Conservation (phyloP, 2,329 filamentous ascomycete genomes). For the Xylariaceae sp. region DNA sequence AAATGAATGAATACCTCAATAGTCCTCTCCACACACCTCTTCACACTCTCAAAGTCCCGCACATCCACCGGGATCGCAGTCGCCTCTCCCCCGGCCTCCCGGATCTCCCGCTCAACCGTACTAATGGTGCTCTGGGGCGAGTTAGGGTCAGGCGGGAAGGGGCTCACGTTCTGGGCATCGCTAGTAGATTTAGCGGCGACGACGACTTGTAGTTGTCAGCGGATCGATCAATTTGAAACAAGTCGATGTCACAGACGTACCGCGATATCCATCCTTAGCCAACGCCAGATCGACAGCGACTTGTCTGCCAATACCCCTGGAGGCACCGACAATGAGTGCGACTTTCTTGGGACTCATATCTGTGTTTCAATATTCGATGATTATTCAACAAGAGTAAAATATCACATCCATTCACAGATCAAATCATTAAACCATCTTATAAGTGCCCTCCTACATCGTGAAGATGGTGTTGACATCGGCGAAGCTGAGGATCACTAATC, state of each 20-base stretch:
- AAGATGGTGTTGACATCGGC: background rate
- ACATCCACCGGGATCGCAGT: constrained; percentile 66
- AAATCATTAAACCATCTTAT: background rate
- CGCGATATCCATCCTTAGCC: constrained; percentile 63
- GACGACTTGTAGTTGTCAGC: constrained; percentile 49
- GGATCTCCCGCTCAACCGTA: constrained; percentile 73
- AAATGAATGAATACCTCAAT: constrained; percentile 42
- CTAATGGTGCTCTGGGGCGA: constrained; percentile 70
- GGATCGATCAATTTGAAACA: background rate
- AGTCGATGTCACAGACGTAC: constrained; percentile 39
- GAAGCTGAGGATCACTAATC: background rate
- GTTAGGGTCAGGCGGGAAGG: constrained; percentile 73
- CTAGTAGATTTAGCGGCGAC: constrained; percentile 72
- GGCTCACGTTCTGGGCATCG: constrained; percentile 48
- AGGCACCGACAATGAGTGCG: constrained; percentile 69
- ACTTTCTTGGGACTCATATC: constrained; percentile 42
- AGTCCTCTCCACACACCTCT: constrained; percentile 54
- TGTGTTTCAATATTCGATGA: background rate
- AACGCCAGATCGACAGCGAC: constrained; percentile 74
- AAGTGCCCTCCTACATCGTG: background rate
- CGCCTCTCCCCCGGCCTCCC: constrained; percentile 56
- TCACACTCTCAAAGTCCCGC: constrained; percentile 56
- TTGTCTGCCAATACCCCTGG: constrained; percentile 74
- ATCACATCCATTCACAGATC: background rate
- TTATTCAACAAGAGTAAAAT: background rate